A percentile compares a stretch with the other conserved stretches of the same genome.
Evolutionary conservation across 2,329 filamentous ascomycete species (phyloP).

Genomic region (Ceratocystis diversiconidia): DNA sequence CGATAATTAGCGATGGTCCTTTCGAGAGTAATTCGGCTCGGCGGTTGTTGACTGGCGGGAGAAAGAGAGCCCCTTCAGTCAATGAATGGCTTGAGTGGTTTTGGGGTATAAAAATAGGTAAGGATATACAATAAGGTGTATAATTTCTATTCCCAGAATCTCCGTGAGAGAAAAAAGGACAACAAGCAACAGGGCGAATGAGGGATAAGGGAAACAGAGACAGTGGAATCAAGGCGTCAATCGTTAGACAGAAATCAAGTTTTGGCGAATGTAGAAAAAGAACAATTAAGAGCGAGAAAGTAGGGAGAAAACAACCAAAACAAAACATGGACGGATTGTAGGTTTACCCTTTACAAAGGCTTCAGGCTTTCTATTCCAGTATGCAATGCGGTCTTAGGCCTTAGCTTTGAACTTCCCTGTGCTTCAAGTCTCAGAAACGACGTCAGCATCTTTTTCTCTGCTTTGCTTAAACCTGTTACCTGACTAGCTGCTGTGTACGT

Average conservation of each 20-base stretch:
- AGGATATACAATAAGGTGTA: background rate
- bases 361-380: background rate
- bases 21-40: background rate
- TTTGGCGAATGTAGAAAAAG: background rate
- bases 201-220: background rate
- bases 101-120: constrained; percentile 7
- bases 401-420: background rate
- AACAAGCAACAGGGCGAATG: background rate
- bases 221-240: background rate
- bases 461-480: background rate
- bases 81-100: constrained; percentile 1
- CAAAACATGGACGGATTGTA: background rate
- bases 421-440: background rate
- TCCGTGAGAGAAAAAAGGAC: background rate
- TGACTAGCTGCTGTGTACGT: background rate
- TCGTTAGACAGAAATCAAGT: background rate
- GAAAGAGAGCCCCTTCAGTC: background rate
- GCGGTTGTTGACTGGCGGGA: background rate
- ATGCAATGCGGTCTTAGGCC: background rate
- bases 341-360: background rate
- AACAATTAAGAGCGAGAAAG: background rate
- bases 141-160: background rate
- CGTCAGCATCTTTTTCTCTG: constrained; percentile 5
- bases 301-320: constrained; percentile 2
- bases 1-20: background rate